phyloP scores from a whole-genome alignment of 1,284 basidiomycete genomes.

The Lentinula novae-zelandiae region DNA sequence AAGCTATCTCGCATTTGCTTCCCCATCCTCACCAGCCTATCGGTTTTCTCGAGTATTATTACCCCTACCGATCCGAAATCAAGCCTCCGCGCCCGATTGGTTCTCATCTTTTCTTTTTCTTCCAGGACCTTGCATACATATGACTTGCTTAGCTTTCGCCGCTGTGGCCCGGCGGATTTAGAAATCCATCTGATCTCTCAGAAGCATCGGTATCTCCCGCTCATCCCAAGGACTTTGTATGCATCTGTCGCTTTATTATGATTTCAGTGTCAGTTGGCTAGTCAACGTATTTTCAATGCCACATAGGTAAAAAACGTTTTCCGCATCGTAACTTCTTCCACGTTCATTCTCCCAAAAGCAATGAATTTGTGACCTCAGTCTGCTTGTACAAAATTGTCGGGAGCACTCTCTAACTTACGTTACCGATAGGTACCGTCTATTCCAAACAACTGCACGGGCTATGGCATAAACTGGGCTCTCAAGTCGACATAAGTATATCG shows the following conservation, averaged over 20 bases:
- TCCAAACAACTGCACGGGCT: not conserved
- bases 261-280: slow-evolving; percentile 1
- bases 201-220: slow-evolving; percentile 9
- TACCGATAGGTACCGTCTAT: not conserved
- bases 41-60: slow-evolving; percentile 29
- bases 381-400: not conserved
- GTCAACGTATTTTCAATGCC: not conserved
- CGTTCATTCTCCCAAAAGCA: not conserved
- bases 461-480: not conserved
- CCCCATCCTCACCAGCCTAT: slow-evolving; percentile 31
- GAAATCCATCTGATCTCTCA: slow-evolving; percentile 22
- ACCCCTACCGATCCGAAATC: slow-evolving; percentile 33
- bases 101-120: slow-evolving; percentile 13
- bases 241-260: slow-evolving; percentile 12
- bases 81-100: slow-evolving; percentile 30
- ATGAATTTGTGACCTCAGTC: not conserved
- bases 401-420: not conserved
- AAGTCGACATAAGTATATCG: not conserved
- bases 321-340: not conserved
- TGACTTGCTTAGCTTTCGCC: slow-evolving; percentile 20
- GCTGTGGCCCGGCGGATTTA: slow-evolving; percentile 33
- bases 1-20: slow-evolving; percentile 26
- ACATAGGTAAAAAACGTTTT: not conserved
- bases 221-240: slow-evolving; percentile 1
- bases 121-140: slow-evolving; percentile 7